phyloP scores from a whole-genome alignment of 768 basidiomycete genomes.

The Cystofilobasidium bisporidii region DNA sequence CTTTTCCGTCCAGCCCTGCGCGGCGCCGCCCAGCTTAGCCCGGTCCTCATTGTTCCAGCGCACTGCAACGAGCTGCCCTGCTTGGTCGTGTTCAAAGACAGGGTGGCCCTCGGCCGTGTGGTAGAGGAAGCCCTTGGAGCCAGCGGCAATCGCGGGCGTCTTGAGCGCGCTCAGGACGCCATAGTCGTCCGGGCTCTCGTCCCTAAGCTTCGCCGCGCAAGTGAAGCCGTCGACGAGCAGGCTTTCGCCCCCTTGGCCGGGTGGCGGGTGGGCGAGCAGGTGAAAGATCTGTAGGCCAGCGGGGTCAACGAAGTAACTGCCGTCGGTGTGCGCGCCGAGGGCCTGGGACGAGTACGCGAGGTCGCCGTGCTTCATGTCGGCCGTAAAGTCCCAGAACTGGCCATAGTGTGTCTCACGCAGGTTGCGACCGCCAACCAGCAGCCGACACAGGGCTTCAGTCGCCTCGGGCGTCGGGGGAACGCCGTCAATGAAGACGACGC shows the following conservation, averaged over 20 bases:
- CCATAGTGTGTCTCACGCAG: conserved; percentile 50
- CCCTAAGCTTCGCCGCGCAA: conserved; percentile 66
- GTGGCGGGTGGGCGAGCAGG: conserved; percentile 59
- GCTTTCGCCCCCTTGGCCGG: conserved; percentile 72
- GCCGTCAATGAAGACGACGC: conserved; percentile 53
- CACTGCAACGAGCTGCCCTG: conserved; percentile 60
- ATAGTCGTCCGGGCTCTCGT: conserved; percentile 63
- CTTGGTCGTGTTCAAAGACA: conserved; percentile 58
- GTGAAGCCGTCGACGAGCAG: conserved; percentile 96
- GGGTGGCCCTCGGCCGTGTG: conserved; percentile 51
- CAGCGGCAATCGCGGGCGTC: conserved; percentile 80
- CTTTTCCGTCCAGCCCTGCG: conserved; percentile 47
- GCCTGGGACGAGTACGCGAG: conserved; percentile 86
- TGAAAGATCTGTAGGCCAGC: conserved; percentile 95
- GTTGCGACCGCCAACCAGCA: conserved; percentile 61
- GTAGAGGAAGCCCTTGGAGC: conserved; percentile 48
- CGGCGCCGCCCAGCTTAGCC: conserved; percentile 51
- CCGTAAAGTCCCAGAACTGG: conserved; percentile 93
- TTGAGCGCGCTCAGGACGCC: conserved; percentile 56
- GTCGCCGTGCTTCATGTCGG: conserved; percentile 84
- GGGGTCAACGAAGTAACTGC: conserved; percentile 74
- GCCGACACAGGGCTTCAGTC: conserved; percentile 62
- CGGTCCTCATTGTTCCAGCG: conserved; percentile 94
- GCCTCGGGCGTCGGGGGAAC: conserved; percentile 72
- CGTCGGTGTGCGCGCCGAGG: conserved; percentile 74